Evolutionary conservation across 2,329 filamentous ascomycete genomes (phyloP), one percentile per base, ranked within the genome.

Genomic region (Fusarium gaditjirri): DNA sequence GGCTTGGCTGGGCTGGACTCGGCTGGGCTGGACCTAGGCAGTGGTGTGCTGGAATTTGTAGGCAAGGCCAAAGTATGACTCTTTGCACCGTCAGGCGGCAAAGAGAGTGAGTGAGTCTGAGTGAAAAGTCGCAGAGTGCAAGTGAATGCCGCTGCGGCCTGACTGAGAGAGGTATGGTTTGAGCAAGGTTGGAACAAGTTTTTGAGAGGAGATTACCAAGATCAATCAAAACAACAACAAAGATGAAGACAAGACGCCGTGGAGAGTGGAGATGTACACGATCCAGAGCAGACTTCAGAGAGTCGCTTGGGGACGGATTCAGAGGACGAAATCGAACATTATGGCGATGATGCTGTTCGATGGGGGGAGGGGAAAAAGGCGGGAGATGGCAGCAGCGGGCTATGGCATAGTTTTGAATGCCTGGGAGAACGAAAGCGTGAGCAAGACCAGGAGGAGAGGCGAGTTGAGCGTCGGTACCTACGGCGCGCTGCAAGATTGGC

Each of bases 341-440:
- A 89, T 88, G 80, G 83, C 84, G 83, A 80, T 82, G 77, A 80
- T 84, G 78, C 75, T 82, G 84, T 85, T 87, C 84, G 85, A 84
- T 85, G 78, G 80, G 80, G 81, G 81, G 82, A 81, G 77, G 80
- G 75, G 82, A 81, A 82, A 81, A 78, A 77, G 71, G 75, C 75
- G 76, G 71, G 73, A 76, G 74, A 47, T 65, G 67, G 62, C 70
- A 70, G 71, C 54, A 68, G 78, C 73, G 78, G 79, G 79, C 74
- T 75, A 74, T 80, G 78, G 78, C 75, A 80, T 77, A 78, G 78
- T 81, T 81, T 81, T 81, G 80, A 80, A 77, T 74, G 75, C 57
- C 64, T 68, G 67, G 65, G 61, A 71, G 44, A 73, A 49, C 53
- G 65, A 73, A 61, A 69, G 72, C 71, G 70, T 73, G 64, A 75